Evolutionary conservation across 306 rosid genomes (phyloP), one percentile per base, ranked within the genome.

Genomic region (Vigna unguiculata): DNA sequence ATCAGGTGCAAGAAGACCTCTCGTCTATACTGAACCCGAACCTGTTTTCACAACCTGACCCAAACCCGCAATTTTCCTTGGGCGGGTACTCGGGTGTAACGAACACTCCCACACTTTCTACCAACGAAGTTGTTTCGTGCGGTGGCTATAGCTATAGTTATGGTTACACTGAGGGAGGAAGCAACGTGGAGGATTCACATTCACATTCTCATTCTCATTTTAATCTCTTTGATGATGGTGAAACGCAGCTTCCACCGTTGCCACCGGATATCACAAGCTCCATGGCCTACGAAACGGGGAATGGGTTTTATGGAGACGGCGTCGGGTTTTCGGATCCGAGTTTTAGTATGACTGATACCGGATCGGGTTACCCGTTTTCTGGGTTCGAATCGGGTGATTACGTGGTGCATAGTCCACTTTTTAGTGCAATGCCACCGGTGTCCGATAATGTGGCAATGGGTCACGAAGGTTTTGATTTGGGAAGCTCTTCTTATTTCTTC

Each of bases 251-350:
- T 46, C 90, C 88, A 7, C 90, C 90, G 1, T 82, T 87, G 80
- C 88, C 90, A 12, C 87, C 88, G 13, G 88, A 85, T 70, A 85
- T 85, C 13, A 85, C 84, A 2, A 85, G 88, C 80, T 85, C 88
- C 19, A 17, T 41, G 13, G 81, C 82, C 21, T 76, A 83, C 19
- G 77, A 77, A 5, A 58, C 71, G 79, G 54, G 54, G 22, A 11
- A 66, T 14, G 72, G 72, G 21, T 22, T 66, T 45, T 66, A 43
- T 0, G 72, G 38, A 13, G 34, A 66, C 20, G n/a, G 17, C 0
- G 25, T 5, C 17, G 74, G 59, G 74, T 69, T 12, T 28, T 25
- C 74, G 10, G 46, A 69, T n/a, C 74, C 57, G 0, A 4, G 16
- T 25, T 46, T 11, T 1, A n/a, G n/a, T 2, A 1, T 16, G 1